These are phyloP conservation scores for Pythium apleroticum DNA, from an alignment of 352 stramenopile species.

Conservation along the genomic window DNA sequence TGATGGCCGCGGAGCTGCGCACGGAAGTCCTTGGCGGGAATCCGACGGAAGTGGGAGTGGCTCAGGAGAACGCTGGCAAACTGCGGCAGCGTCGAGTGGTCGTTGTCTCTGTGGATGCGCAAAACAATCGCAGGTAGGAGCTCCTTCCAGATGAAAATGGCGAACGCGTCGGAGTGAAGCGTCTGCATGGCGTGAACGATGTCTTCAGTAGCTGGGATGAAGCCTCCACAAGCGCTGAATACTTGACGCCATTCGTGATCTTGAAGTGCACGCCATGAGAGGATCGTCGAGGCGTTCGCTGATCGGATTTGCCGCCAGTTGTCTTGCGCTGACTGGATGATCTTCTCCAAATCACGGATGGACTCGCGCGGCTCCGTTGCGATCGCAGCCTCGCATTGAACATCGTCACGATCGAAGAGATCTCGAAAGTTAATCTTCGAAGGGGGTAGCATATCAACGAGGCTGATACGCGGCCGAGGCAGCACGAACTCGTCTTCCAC, in stretches of 20 bases:
- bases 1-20: constrained; percentile 47
- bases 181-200: constrained; percentile 41
- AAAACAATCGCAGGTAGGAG: constrained; percentile 40
- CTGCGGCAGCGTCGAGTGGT: not conserved
- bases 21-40: constrained; percentile 61
- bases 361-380: not conserved
- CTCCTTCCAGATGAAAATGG: constrained; percentile 51
- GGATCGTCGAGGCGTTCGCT: constrained; percentile 24
- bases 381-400: not conserved
- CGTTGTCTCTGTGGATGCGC: constrained; percentile 4
- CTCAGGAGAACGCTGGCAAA: constrained; percentile 33
- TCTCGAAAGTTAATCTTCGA: constrained; percentile 29
- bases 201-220: constrained; percentile 23
- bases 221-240: constrained; percentile 7
- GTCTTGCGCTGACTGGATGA: not conserved
- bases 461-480: constrained; percentile 37
- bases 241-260: constrained; percentile 49
- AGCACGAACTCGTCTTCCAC: constrained; percentile 52
- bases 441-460: constrained; percentile 40
- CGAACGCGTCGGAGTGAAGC: constrained; percentile 42
- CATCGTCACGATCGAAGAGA: constrained; percentile 15
- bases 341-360: not conserved
- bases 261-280: constrained; percentile 34
- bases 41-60: constrained; percentile 30
- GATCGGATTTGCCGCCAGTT: constrained; percentile 23